Conservation (phyloP, 2,329 filamentous ascomycete genomes). For the Fusarium sambucinum region DNA sequence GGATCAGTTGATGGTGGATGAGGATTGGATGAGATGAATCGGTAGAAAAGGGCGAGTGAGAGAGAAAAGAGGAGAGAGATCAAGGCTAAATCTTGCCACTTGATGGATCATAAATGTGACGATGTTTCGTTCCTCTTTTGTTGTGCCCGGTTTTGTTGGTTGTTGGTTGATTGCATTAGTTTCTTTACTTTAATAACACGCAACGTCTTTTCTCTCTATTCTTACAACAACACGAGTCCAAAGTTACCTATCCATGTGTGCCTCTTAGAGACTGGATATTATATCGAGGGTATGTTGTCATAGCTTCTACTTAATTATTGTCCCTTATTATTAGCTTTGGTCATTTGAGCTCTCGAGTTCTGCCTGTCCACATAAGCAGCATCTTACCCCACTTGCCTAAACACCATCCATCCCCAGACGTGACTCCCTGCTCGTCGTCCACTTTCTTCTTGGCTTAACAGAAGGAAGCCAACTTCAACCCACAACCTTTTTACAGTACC, state of each 20-base stretch:
- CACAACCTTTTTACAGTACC: neutral
- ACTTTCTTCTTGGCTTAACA: slow-evolving; percentile 22
- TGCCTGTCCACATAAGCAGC: slow-evolving; percentile 37
- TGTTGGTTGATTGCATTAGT: slow-evolving; percentile 16
- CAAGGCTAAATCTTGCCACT: slow-evolving; percentile 41
- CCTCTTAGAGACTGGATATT: neutral
- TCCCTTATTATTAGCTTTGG: slow-evolving; percentile 3
- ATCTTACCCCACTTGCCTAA: slow-evolving; percentile 39
- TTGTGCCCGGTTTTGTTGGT: slow-evolving; percentile 29
- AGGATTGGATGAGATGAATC: slow-evolving; percentile 33
- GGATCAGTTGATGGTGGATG: slow-evolving; percentile 17
- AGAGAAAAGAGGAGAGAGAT: slow-evolving; percentile 30
- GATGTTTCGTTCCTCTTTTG: slow-evolving; percentile 21
- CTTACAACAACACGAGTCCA: neutral
- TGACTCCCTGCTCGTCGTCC: slow-evolving; percentile 26
- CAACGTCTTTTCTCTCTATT: neutral
- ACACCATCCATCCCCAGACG: slow-evolving; percentile 32
- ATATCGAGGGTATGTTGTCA: neutral
- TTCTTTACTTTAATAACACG: neutral
- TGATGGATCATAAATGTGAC: slow-evolving; percentile 19
- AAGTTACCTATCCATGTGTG: neutral
- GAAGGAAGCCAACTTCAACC: slow-evolving; percentile 1
- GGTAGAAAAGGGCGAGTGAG: slow-evolving; percentile 10
- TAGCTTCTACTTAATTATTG: neutral
- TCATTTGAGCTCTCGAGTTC: slow-evolving; percentile 39